Base-by-base conservation (phyloP, 495 filamentous ascomycete species). In the Cercophora samala region DNA sequence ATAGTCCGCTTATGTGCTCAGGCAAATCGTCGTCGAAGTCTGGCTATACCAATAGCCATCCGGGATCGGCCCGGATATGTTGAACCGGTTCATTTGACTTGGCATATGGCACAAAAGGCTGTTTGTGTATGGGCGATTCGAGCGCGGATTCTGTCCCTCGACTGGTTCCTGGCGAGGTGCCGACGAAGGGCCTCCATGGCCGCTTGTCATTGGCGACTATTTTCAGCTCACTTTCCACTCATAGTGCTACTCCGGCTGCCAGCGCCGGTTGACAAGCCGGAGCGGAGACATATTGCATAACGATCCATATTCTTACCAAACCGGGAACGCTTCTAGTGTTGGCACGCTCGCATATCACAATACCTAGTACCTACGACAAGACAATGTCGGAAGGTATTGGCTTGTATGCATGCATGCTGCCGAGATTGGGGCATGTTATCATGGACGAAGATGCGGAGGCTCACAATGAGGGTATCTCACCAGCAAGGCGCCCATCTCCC, bases 191-290 rank as follows among this genome's bases (percentile, higher is more conserved):
- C 62, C 32, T 53, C 19, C 11, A 56, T n/a, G 24, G 19, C 24
- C 46, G 9, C 4, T 21, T 23, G 42, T 37, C 5, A 64, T 61
- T 64, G 62, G 66, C 21, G 42, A 60, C 56, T 68, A 68, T 68
- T 68, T 68, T 68, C 22, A 62, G 66, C 26, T 24, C 25, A 53
- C 21, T 64, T 59, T 29, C 51, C 62, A 64, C 66, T 32, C 37
- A 23, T 55, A 60, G 56, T 64, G 42, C 66, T n/a, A 67, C 65
- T 53, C 66, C 62, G 66, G 66, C 42, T 64, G 56, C 54, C 62
- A 51, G 18, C 53, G 29, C 66, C 66, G 62, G 66, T 46, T 61
- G 66, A 68, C 56, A 60, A 60, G 62, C 56, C 62, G 66, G 66
- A 22, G 66, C 62, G 58, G 62, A 68, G 66, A 56, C n/a, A 56